Conservation (phyloP, 1,284 basidiomycete genomes). For the Ceratobasidium sp. region DNA sequence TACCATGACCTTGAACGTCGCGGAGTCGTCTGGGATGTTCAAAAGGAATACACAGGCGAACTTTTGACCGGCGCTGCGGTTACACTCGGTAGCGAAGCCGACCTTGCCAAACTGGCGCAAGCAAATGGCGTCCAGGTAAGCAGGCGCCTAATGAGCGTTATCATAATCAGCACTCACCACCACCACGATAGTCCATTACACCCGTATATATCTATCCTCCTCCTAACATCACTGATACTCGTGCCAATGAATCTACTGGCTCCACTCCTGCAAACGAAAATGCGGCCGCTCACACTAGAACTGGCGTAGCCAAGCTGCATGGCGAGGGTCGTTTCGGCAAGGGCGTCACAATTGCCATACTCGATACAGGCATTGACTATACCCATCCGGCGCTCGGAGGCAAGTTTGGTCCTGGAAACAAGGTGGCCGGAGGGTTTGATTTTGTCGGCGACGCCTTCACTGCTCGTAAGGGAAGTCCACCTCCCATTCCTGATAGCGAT, state of each 20-base stretch:
- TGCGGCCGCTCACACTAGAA: slow-evolving; percentile 43
- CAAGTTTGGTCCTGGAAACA: slow-evolving; percentile 57
- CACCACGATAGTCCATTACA: neutral
- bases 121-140: slow-evolving; percentile 21
- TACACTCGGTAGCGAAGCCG: slow-evolving; percentile 18
- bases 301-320: slow-evolving; percentile 56
- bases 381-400: slow-evolving; percentile 58
- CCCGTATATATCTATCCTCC: slow-evolving; percentile 4
- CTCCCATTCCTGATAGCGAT: slow-evolving; percentile 14
- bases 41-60: slow-evolving; percentile 2
- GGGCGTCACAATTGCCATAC: slow-evolving; percentile 59
- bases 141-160: neutral
- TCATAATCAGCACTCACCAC: neutral
- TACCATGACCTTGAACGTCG: slow-evolving; percentile 25
- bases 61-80: slow-evolving; percentile 27
- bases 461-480: neutral
- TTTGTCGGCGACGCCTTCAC: slow-evolving; percentile 54
- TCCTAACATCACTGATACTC: neutral
- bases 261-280: slow-evolving; percentile 36
- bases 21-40: neutral
- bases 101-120: slow-evolving; percentile 13
- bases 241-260: neutral
- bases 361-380: slow-evolving; percentile 60
- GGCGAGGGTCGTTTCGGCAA: slow-evolving; percentile 57
- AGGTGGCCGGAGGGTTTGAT: slow-evolving; percentile 55